phyloP scores from a whole-genome alignment of 2,329 filamentous ascomycete species.

The Cladosporium sphaerospermum region DNA sequence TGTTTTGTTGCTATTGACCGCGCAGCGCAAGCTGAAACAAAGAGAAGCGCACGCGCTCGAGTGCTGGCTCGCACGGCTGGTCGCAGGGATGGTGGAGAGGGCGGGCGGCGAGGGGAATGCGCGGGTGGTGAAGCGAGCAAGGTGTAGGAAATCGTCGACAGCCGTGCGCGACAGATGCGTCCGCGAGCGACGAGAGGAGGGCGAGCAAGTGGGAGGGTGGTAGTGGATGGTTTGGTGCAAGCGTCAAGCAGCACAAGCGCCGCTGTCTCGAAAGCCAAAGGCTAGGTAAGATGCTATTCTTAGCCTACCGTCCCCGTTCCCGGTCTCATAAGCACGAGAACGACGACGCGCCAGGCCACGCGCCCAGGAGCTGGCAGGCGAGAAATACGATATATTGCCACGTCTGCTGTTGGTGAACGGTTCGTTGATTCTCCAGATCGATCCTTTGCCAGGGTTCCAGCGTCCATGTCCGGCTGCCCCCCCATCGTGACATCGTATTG shows the following conservation, averaged over 20 bases:
- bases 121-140: not conserved
- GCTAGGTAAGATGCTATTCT: not conserved
- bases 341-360: too few species aligned
- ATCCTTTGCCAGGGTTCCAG: too few species aligned
- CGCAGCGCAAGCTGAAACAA: constrained; percentile 12
- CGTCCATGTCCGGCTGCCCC: too few species aligned
- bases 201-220: not conserved
- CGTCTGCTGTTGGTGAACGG: too few species aligned
- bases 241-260: not conserved
- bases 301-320: not conserved
- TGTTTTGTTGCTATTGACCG: constrained; percentile 2
- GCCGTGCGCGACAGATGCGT: constrained; percentile 2
- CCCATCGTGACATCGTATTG: too few species aligned
- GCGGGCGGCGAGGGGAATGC: not conserved
- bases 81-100: not conserved
- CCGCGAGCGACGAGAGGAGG: constrained; percentile 3
- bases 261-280: not conserved
- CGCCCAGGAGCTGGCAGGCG: too few species aligned
- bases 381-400: too few species aligned
- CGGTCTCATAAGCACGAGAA: too few species aligned
- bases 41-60: constrained; percentile 9
- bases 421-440: too few species aligned
- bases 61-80: not conserved
- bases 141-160: not conserved
- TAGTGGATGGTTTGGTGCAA: constrained; percentile 2